phyloP scores from a whole-genome alignment of 2,329 filamentous ascomycete genomes.

The Stachybotrys chlorohalonatus region DNA sequence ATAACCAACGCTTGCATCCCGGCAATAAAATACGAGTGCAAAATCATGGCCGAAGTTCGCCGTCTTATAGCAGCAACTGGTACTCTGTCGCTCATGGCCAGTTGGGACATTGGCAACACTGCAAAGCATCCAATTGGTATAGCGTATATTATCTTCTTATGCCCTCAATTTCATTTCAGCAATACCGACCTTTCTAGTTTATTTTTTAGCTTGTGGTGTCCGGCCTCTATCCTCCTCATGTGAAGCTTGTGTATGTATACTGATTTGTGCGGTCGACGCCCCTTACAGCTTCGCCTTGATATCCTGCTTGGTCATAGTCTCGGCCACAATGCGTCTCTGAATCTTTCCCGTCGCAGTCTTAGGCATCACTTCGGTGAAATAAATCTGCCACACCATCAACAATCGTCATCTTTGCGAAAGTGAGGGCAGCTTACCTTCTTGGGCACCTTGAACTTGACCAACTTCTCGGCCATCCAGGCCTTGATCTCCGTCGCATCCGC shows the following conservation, averaged over 20 bases:
- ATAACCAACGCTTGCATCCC: no score
- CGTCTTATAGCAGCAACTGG: no score
- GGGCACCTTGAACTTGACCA: constrained; percentile 79
- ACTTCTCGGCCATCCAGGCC: constrained; percentile 56
- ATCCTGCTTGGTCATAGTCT: constrained; percentile 70
- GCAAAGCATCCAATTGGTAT: no score
- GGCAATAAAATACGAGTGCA: no score
- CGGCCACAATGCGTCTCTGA: constrained; percentile 76
- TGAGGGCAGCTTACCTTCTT: constrained; percentile 53
- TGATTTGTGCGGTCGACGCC: not conserved
- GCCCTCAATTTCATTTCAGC: no score
- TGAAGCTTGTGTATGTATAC: not conserved
- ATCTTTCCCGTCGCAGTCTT: constrained; percentile 92
- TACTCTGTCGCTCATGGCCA: no score
- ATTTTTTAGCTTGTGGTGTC: no score
- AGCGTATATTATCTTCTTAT: no score
- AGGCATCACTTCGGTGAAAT: constrained; percentile 76
- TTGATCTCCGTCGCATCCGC: constrained; percentile 53
- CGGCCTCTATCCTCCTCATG: no score
- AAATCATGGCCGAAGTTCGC: no score
- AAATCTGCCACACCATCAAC: constrained; percentile 41
- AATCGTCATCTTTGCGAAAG: constrained; percentile 3
- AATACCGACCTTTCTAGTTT: no score
- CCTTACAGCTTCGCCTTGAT: constrained; percentile 44
- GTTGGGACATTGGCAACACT: no score